Evolutionary conservation across 2,329 filamentous ascomycete species (phyloP), one percentile per base, ranked within the genome.

Genomic region (Helminthosporium solani): DNA sequence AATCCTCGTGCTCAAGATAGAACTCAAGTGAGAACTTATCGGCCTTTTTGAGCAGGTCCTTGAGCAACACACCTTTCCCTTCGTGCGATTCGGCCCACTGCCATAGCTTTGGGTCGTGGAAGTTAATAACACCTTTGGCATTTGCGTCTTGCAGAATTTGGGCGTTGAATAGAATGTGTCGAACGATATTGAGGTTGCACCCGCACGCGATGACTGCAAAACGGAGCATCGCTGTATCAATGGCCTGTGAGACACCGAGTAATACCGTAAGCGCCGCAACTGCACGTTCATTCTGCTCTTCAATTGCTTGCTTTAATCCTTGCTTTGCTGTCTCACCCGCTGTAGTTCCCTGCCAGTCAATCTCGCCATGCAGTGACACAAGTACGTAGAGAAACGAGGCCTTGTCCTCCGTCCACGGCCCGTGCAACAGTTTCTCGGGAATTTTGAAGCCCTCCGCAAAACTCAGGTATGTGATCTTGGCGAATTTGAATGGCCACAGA

Each of bases 371-470:
- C n/a, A 68, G 42, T 15, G 60, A 59, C 4, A 70, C 66, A 15
- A 71, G 48, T 1, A 68, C 60, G 31, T 67, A 69, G 5, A 71
- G 57, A 16, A 70, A 34, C 2, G 53, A 56, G 7, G 58, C 54
- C 33, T 69, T 68, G 5, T 56, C 58, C 7, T 51, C 44, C 0
- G 60, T 60, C 62, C 63, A 70, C 1, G 66, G 65, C 1, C 66
- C 66, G 46, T 63, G 65, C n/a, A 71, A 50, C 23, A 70, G 44
- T 49, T 67, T 70, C 45, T 70, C 63, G 0, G 68, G 67, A 3
- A 71, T 53, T 14, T 46, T 43, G 31, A 70, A 67, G 0, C 58
- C 57, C 12, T 61, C 56, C 2, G 67, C 61, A 41, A 70, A 64
- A 14, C 58, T 49, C 9, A 68, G 54, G 41, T 65, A 66, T 3